Evolutionary conservation across 371 early-diverging fungal genomes (phyloP), one percentile per base, ranked within the genome.

Genomic region (Zopfochytrium polystomum): DNA sequence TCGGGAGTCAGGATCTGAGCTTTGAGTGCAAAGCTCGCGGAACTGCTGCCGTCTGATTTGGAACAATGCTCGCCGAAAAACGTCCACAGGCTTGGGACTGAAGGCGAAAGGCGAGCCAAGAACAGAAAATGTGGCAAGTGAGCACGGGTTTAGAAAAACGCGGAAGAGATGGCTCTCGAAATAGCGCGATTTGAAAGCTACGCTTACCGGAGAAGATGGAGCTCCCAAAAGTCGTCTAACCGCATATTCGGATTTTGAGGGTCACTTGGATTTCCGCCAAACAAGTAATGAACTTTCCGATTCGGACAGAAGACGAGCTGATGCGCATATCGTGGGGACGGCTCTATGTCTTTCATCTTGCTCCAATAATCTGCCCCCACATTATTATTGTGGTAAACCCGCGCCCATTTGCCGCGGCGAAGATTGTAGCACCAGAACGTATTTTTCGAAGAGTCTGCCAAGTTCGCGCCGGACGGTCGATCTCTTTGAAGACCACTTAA

Each of bases 221-320:
- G 74, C 56, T 86, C 83, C 94, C 94, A 93, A 62, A 93, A 87
- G 67, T 93, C 94, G 58, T 90, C 84, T 26, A 93, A 67, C 15
- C 94, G 78, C 60, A 78, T 65, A 55, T 70, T 78, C 18, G 73
- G 62, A 35, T 83, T 73, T 11, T 61, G 66, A 3, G 60, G 52
- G 31, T 83, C 87, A 0, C 90, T 90, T 9, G 92, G 91, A 63
- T 92, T 92, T 13, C 95, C 95, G 11, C 93, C 95, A 77, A 93
- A 92, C 44, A 93, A 59, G 70, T 87, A 92, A 30, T 91, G 88
- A 0, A 76, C 67, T 51, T 80, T 79, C 6, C 78, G 73, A 4
- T 57, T 64, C 0, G 75, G 68, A 55, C 92, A 86, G 65, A 89
- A 91, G 0, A 90, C 87, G 67, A 93, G 70, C 62, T 91, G 92